Evolutionary conservation across 2,329 filamentous ascomycete species (phyloP).

Genomic region (Graphilbum fragrans): DNA sequence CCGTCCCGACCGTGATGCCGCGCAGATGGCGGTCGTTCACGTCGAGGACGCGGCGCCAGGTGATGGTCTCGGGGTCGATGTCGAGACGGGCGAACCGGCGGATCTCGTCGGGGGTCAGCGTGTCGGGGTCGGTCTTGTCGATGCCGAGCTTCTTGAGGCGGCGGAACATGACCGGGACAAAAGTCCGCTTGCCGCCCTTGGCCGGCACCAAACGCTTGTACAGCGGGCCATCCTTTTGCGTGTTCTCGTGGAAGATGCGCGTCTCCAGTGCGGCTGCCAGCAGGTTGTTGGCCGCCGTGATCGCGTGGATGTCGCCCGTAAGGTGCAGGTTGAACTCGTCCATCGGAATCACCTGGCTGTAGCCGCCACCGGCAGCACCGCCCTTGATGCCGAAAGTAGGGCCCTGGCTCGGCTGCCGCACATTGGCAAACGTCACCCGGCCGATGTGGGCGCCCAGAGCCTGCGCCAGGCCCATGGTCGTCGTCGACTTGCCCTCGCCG

Average conservation of each 20-base stretch:
- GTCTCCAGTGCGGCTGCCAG: constrained; percentile 94
- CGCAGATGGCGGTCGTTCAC: constrained; percentile 94
- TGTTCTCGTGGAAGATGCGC: constrained; percentile 94
- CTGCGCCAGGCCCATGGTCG: constrained; percentile 89
- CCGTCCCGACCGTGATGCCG: constrained; percentile 77
- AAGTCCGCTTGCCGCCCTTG: constrained; percentile 82
- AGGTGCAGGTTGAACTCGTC: constrained; percentile 98
- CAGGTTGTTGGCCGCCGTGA: constrained; percentile 93
- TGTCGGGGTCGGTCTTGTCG: constrained; percentile 83
- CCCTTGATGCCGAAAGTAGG: constrained; percentile 99
- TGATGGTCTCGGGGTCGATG: constrained; percentile 94
- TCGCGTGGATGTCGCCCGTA: constrained; percentile 95
- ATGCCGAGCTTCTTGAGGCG: constrained; percentile 93
- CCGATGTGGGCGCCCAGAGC: constrained; percentile 82
- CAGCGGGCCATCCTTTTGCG: constrained; percentile 79
- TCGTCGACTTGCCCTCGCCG: constrained; percentile 96
- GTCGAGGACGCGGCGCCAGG: constrained; percentile 90
- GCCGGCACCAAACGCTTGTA: constrained; percentile 78
- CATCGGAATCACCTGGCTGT: constrained; percentile 99
- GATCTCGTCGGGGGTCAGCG: constrained; percentile 84
- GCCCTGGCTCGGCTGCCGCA: constrained; percentile 91
- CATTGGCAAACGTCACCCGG: constrained; percentile 87
- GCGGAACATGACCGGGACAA: constrained; percentile 83
- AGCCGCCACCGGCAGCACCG: constrained; percentile 90
- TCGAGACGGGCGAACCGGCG: constrained; percentile 81